phyloP scores from a whole-genome alignment of 768 basidiomycete genomes.

The Tricholoma terreum region DNA sequence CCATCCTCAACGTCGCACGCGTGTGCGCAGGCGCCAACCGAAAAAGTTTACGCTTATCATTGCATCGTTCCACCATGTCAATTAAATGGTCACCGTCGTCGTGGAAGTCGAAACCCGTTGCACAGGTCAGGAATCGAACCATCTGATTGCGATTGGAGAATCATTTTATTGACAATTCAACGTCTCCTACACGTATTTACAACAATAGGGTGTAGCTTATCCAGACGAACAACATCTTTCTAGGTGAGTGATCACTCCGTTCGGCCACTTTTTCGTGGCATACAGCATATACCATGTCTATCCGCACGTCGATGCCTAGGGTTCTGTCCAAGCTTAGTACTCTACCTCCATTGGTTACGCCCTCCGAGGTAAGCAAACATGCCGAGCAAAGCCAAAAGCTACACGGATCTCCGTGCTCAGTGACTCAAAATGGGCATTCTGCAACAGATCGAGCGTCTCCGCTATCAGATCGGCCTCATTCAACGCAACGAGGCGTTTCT shows the following conservation, averaged over 20 bases:
- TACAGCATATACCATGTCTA: constrained; percentile 4
- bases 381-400: constrained; percentile 12
- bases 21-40: no score
- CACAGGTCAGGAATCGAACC: constrained; percentile 51
- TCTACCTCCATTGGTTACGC: constrained; percentile 89
- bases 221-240: constrained; percentile 59
- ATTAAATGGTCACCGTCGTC: constrained; percentile 67
- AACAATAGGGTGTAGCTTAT: constrained; percentile 62
- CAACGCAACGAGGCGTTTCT: constrained; percentile 89
- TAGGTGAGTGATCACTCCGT: constrained; percentile 35
- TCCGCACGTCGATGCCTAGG: constrained; percentile 32
- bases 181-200: not conserved
- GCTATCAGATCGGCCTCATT: constrained; percentile 75
- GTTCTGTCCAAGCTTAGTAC: constrained; percentile 74
- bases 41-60: not conserved
- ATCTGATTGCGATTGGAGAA: not conserved
- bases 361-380: constrained; percentile 69
- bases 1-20: no score
- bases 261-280: not conserved
- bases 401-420: constrained; percentile 25
- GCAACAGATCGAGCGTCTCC: constrained; percentile 75
- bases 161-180: not conserved
- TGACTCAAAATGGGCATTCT: constrained; percentile 9
- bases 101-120: constrained; percentile 75
- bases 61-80: not conserved